Evolutionary conservation across 2,329 filamentous ascomycete species (phyloP), one percentile per base, ranked within the genome.

Genomic region (Arthrocladium fulminans): DNA sequence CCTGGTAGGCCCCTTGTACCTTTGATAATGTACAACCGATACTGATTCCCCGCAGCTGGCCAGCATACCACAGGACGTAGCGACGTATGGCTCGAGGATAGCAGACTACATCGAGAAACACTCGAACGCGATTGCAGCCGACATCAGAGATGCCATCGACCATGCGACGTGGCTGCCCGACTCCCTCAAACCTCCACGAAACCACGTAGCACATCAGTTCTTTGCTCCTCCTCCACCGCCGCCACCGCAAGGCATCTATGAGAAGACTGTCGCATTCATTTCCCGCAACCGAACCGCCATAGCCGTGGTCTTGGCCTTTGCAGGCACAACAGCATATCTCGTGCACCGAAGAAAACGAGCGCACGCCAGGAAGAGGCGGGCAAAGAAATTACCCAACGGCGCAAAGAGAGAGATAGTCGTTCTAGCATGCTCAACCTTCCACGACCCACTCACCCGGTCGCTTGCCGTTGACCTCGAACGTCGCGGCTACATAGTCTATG

Each of bases 401-500:
- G 87, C 86, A 3, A 78, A 92, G 46, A 81, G 83, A 54, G 92
- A 98, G 66, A 90, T 97, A 47, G 74, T 84, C 30, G 85, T 97
- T 23, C 77, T 97, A 53, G 88, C 88, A 19, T 90, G 90, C n/a
- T 88, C 87, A 17, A 85, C 88, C 2, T 58, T 59, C 5, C 80
- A 83, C 43, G 81, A 94, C 59, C 85, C 89, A 13, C 74, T 96
- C 61, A 90, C 88, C 5, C 84, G 83, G 60, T 88, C 87, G 9
- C 73, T 97, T 47, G 81, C 88, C 2, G 69, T 89, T 41, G 92
- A 98, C 62, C 73, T 98, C 57, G 92, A 97, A 68, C 76, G 88
- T 51, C 80, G 88, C 55, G 92, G 92, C 3, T 97, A 94, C 65
- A 86, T 97, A 52, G 87, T 97, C 48, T 98, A 88, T 65, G 75